These are phyloP conservation scores for Wallacemonas sp. DNA, from an alignment of 208 protist species.

Conservation along the genomic window DNA sequence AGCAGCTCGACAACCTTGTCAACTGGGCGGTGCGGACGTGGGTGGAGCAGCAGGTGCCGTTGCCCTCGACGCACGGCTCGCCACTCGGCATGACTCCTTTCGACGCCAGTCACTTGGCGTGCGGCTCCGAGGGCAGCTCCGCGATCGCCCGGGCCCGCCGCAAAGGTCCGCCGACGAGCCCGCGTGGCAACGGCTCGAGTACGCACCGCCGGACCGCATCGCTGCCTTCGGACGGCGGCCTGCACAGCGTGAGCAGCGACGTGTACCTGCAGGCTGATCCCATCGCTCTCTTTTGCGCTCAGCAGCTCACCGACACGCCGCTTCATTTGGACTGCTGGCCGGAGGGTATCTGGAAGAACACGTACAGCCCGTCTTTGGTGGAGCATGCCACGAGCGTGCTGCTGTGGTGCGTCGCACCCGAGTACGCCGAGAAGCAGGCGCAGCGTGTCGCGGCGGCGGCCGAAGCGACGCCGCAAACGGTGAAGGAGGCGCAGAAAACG, in stretches of 20 bases:
- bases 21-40: conserved; percentile 20
- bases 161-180: not conserved
- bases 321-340: conserved; percentile 32
- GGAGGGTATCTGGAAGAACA: conserved; percentile 15
- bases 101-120: not conserved
- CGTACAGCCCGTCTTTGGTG: conserved; percentile 17
- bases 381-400: conserved; percentile 38
- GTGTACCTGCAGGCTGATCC: not conserved
- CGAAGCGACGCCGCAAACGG: not conserved
- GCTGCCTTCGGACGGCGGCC: not conserved
- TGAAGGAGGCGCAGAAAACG: conserved; percentile 17
- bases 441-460: conserved; percentile 5
- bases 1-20: conserved; percentile 27
- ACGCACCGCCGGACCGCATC: not conserved
- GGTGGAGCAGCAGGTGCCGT: conserved; percentile 12
- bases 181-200: not conserved
- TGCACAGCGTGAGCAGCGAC: not conserved
- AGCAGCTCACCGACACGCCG: conserved; percentile 21
- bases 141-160: conserved; percentile 6
- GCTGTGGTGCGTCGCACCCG: conserved; percentile 13
- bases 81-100: not conserved
- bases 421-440: conserved; percentile 17
- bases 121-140: not conserved
- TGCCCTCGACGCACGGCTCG: not conserved
- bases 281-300: conserved; percentile 20